Evolutionary conservation across 2,329 filamentous ascomycete genomes (phyloP), one percentile per base, ranked within the genome.

Genomic region (Xylaria sp.): DNA sequence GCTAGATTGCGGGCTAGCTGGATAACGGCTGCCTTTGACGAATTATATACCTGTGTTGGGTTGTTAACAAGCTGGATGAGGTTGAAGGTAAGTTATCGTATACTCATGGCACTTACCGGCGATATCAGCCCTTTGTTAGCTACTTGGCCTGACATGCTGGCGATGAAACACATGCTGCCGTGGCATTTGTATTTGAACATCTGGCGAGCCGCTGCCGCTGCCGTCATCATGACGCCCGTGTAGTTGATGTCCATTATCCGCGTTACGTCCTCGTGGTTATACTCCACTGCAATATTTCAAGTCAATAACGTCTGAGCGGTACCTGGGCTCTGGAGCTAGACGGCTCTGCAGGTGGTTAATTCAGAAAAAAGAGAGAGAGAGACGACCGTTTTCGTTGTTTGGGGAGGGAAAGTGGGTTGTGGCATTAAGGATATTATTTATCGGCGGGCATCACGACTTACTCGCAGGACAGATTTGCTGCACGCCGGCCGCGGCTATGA

Each of bases 171-270:
- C 67, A 89, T 88, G 75, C 84, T 87, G 1, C 86, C 87, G 2
- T 80, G 81, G 34, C 78, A 83, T 64, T 85, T 83, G 71, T 83
- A 83, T 71, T 80, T 81, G 42, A 85, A 79, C 82, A 89, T 86
- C 69, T 92, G 88, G 57, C 88, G 85, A 53, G 92, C 92, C 9
- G 89, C 88, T 24, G 90, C 88, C 77, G 90, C 89, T 32, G 91
- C 91, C 73, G 90, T 93, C 83, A 91, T 84, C 80, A 89, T 88
- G 27, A 88, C 88, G 30, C 91, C 91, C 27, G 85, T 91, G 76
- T 92, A 83, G 80, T 94, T 92, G 71, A 92, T 87, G 74, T 89
- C 83, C 74, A 93, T 83, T 78, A 93, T 89, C 79, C 89, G 85
- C 72, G 88, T 83, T 81, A 89, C 76, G 64, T 82, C 78, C 1